Evolutionary conservation across 2,329 filamentous ascomycete species (phyloP), one percentile per base, ranked within the genome.

Genomic region (Tolypocladium album): DNA sequence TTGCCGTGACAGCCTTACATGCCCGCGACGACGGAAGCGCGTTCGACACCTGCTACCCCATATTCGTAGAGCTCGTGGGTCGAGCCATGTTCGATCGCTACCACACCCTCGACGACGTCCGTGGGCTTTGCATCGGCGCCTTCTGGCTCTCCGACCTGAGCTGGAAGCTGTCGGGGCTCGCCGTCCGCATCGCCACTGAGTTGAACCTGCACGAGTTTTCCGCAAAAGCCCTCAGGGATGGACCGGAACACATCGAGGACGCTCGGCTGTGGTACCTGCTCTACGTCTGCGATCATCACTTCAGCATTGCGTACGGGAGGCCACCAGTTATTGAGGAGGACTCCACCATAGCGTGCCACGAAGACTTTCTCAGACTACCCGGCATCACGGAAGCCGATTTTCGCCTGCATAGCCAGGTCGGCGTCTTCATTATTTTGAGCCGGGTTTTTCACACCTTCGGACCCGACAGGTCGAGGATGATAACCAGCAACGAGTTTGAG

Each of bases 201-300:
- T 71, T 84, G 56, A 80, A 82, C 40, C 71, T 84, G 3, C 81
- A 84, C 64, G 79, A 81, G 61, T 80, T 76, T 59, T 81, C 79
- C 60, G 75, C 77, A 55, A 79, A 78, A 64, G 74, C 80, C 52
- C 72, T 79, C 1, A 64, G 64, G 8, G 74, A 75, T 24, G 76
- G 77, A 0, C 69, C 64, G 4, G 76, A 81, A 62, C 75, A 82
- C 59, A 78, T 80, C 64, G 79, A 85, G 61, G 77, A 79, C 34
- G 79, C 84, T 5, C 75, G 84, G 50, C 72, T 88, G 8, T 87
- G 83, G 82, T 87, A 86, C 67, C 68, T 85, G 40, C 70, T 86
- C 0, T 88, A 87, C 65, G 82, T 86, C 1, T 87, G 84, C 65
- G 85, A 88, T 65, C 84, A 86, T 62, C 85, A 88, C 67, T 82